Conservation (phyloP, 2,329 filamentous ascomycete species). For the Elsinoe perseae region DNA sequence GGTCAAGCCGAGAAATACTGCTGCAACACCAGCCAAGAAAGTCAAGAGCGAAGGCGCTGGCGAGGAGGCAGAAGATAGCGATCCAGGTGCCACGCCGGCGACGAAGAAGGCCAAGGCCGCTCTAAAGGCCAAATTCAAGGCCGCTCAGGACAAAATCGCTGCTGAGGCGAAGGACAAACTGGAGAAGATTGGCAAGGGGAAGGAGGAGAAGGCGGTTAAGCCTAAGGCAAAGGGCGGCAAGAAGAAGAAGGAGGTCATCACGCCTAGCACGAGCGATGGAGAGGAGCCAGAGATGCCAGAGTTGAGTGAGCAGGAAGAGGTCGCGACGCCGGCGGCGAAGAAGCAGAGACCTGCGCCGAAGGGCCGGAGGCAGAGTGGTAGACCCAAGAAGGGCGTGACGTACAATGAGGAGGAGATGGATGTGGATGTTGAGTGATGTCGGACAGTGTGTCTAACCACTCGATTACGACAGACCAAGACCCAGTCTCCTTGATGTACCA, state of each 20-base stretch:
- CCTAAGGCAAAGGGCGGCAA: slow-evolving; percentile 15
- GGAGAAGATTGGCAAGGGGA: slow-evolving; percentile 20
- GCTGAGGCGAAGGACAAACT: slow-evolving; percentile 21
- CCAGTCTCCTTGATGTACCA: slow-evolving; percentile 8
- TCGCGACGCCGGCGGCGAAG: slow-evolving; percentile 24
- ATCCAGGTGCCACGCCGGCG: slow-evolving; percentile 31
- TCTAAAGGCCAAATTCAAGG: slow-evolving; percentile 22
- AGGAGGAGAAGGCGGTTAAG: slow-evolving; percentile 14
- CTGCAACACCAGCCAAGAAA: slow-evolving; percentile 22
- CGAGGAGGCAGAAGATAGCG: slow-evolving; percentile 26
- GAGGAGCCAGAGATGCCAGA: slow-evolving; percentile 20
- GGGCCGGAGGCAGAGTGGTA: slow-evolving; percentile 31
- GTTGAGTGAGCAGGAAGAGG: slow-evolving; percentile 24
- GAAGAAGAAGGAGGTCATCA: slow-evolving; percentile 34
- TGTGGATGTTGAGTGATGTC: slow-evolving; percentile 13
- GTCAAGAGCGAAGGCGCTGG: slow-evolving; percentile 27
- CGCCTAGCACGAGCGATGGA: slow-evolving; percentile 35
- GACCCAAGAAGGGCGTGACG: slow-evolving; percentile 21
- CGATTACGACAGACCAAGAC: not conserved
- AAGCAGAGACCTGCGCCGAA: not conserved
- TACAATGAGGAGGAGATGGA: slow-evolving; percentile 16
- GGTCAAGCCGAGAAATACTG: slow-evolving; percentile 47
- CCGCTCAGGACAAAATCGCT: slow-evolving; percentile 11
- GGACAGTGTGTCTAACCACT: not conserved
- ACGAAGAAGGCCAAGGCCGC: slow-evolving; percentile 36